Evolutionary conservation across 2,329 filamentous ascomycete species (phyloP).

Genomic region (Penicillium sp.): DNA sequence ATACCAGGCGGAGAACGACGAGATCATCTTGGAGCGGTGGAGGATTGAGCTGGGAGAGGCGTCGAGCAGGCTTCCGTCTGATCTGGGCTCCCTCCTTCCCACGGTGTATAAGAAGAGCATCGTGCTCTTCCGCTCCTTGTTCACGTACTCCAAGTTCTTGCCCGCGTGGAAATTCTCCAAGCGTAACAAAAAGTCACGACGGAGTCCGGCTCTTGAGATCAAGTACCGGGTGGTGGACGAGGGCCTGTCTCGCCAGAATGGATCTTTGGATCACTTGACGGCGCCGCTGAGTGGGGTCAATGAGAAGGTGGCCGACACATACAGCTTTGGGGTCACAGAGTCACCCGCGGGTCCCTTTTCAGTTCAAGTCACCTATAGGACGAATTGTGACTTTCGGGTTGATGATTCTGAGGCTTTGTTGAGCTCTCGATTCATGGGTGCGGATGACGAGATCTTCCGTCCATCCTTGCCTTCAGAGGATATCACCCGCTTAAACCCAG

Average conservation of each 20-base stretch:
- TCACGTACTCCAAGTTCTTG: conserved; percentile 76
- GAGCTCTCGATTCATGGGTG: conserved; percentile 89
- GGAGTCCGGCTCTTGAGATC: conserved; percentile 66
- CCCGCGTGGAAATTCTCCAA: conserved; percentile 86
- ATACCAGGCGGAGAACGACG: conserved; percentile 57
- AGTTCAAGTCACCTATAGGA: conserved; percentile 80
- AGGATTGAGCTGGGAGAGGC: conserved; percentile 74
- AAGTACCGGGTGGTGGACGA: conserved; percentile 76
- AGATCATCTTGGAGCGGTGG: conserved; percentile 91
- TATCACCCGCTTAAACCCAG: conserved; percentile 39
- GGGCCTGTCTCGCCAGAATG: conserved; percentile 49
- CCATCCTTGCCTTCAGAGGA: conserved; percentile 68
- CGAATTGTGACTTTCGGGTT: conserved; percentile 85
- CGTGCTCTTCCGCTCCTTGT: conserved; percentile 87
- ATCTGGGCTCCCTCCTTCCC: conserved; percentile 65
- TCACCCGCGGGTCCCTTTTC: conserved; percentile 83
- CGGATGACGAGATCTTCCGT: conserved; percentile 83
- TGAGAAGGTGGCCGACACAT: conserved; percentile 68
- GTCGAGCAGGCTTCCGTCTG: conserved; percentile 55
- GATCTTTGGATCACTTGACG: conserved; percentile 68
- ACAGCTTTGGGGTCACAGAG: conserved; percentile 79
- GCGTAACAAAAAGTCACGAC: conserved; percentile 68
- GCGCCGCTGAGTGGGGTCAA: conserved; percentile 67
- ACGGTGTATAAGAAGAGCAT: conserved; percentile 98
- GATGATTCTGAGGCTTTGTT: conserved; percentile 88